These are phyloP conservation scores for Polychaeton citri DNA, from an alignment of 2,329 filamentous ascomycete genomes.

Conservation along the genomic window DNA sequence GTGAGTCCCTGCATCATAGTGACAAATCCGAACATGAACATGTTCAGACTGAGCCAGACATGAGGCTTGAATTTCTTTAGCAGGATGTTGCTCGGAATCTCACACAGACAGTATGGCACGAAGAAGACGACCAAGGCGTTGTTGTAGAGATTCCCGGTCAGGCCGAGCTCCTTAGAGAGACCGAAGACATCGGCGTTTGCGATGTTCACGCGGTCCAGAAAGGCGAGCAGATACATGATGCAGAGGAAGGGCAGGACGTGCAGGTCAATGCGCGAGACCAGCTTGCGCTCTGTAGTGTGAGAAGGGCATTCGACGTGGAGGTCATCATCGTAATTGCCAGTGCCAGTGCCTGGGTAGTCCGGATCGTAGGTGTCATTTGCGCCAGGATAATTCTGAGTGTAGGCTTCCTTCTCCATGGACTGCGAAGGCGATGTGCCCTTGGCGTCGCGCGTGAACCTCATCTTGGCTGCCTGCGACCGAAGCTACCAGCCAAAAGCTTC, in stretches of 20 bases:
- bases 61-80: constrained; percentile 40
- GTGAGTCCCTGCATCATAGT: constrained; percentile 67
- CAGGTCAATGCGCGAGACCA: constrained; percentile 32
- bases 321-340: constrained; percentile 23
- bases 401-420: constrained; percentile 1
- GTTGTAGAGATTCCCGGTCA: constrained; percentile 34
- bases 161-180: constrained; percentile 31
- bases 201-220: constrained; percentile 40
- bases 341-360: not conserved
- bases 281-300: constrained; percentile 35
- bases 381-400: constrained; percentile 7
- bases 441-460: not conserved
- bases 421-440: not conserved
- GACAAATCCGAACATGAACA: constrained; percentile 69
- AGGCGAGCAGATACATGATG: constrained; percentile 37
- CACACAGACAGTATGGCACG: constrained; percentile 17
- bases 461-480: not conserved
- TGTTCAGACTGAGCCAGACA: constrained; percentile 49
- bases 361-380: constrained; percentile 3
- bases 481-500: too few relatives aligned
- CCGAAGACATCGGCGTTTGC: constrained; percentile 40
- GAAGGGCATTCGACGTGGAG: constrained; percentile 29
- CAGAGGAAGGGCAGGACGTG: constrained; percentile 37
- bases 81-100: constrained; percentile 38
- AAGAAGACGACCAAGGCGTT: constrained; percentile 42